A percentile compares a stretch with the other conserved stretches of the same genome.
phyloP scores from a whole-genome alignment of 2,329 filamentous ascomycete species.

The Aspergillus arachidicola region DNA sequence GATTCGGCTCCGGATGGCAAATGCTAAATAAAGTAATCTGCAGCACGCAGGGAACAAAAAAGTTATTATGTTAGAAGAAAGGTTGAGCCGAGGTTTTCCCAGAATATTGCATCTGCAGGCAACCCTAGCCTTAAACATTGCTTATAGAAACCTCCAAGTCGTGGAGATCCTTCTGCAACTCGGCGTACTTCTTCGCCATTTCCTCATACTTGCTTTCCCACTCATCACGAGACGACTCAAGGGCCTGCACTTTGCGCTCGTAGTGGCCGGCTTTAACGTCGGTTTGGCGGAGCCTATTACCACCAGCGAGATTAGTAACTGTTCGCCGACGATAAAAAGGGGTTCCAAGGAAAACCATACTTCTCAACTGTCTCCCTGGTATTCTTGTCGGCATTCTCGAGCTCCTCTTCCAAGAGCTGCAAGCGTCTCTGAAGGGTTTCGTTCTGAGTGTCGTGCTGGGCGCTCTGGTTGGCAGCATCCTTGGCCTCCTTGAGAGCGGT shows the following conservation, averaged over 20 bases:
- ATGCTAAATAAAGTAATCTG: constrained; percentile 28
- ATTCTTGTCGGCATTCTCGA: constrained; percentile 93
- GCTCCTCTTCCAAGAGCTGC: constrained; percentile 96
- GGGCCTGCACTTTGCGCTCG: constrained; percentile 97
- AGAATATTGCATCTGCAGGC: constrained; percentile 35
- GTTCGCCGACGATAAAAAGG: neutral
- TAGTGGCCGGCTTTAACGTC: constrained; percentile 99
- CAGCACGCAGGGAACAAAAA: constrained; percentile 29
- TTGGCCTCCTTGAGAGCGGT: constrained; percentile 81
- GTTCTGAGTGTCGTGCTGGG: constrained; percentile 83
- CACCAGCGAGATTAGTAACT: constrained; percentile 22
- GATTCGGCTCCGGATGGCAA: constrained; percentile 19
- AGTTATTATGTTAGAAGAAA: constrained; percentile 27
- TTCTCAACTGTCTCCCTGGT: constrained; percentile 98
- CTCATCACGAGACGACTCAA: constrained; percentile 86
- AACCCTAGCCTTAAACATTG: constrained; percentile 71
- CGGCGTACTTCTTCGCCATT: constrained; percentile 85
- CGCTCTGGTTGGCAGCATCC: constrained; percentile 78
- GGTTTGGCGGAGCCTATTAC: constrained; percentile 86
- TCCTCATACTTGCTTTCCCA: constrained; percentile 99
- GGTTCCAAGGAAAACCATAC: constrained; percentile 58
- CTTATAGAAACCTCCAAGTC: constrained; percentile 89
- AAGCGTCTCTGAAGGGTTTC: constrained; percentile 89
- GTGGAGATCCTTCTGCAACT: constrained; percentile 85
- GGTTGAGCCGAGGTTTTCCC: constrained; percentile 32